Evolutionary conservation across 768 basidiomycete species (phyloP), one percentile per base, ranked within the genome.

Genomic region (Hygrocybe punicea): DNA sequence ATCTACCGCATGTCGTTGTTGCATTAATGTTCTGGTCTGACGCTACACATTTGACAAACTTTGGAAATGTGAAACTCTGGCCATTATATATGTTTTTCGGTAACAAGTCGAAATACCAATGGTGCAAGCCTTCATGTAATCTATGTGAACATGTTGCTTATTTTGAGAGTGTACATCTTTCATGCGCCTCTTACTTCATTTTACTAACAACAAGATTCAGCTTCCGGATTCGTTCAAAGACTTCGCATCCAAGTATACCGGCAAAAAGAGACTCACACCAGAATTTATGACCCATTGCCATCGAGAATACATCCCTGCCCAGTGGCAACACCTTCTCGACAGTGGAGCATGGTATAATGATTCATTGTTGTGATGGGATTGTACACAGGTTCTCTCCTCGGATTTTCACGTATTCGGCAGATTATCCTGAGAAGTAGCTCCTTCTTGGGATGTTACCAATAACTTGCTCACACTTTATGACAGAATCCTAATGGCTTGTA

Each of bases 391-490:
- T 73, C 6, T 73, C 60, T 55, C 67, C 68, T 9, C 45, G 67
- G 3, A 58, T 73, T 11, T 66, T 71, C 35, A 66, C 67, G 1
- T 70, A 69, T 51, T 65, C 69, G 5, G 71, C 72, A 3, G 72
- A 73, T 56, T 73, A 72, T 56, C 72, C 72, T 13, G 72, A 73
- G 57, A 71, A 71, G 72, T 73, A 35, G 52, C 64, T 58, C 9
- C 46, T 16, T 45, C 35, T 35, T 13, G 37, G 10, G 47, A 21
- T 2, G 57, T 65, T 4, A 42, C 29, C 29, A 24, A 14, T 6
- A 16, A 24, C 23, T 25, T 40, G 7, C 33, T 40, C 21, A 13
- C 56, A 35, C 17, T 34, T 16, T 37, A 21, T 19, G 14, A 33
- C 1, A 51, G 48, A 11, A 48, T 39, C 17, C 24, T 48, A 5